Evolutionary conservation across 1,284 basidiomycete species (phyloP), one percentile per base, ranked within the genome.

Genomic region (Sphagnurus paluster): DNA sequence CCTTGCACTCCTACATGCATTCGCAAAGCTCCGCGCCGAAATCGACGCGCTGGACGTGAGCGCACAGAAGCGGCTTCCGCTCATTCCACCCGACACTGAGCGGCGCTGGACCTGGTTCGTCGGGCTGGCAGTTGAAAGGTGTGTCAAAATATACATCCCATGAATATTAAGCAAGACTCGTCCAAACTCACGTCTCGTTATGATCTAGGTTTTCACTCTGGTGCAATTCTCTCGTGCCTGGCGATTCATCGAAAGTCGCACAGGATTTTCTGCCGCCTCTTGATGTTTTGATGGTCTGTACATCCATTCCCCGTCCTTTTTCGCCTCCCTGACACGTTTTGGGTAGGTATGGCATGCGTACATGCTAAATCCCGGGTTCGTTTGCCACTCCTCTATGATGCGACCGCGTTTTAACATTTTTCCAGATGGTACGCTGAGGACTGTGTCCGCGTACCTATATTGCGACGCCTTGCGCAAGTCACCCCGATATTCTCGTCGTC

Each of bases 371-470:
- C 44, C 44, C 14, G 30, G 38, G 44, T 46, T 25, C 8, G 44
- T 25, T 29, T 14, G 5, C 4, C 13, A 1, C 10, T 5, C 5
- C 13, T 23, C 9, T 17, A 19, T 16, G 9, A n/a, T 13, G 17
- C 16, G 9, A 19, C n/a, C n/a, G n/a, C n/a, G n/a, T n/a, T n/a
- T 29, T 8, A 9, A 17, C 35, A 30, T 32, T 4, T 39, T 13
- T 21, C 1, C 21, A 75, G 72, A 6, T 71, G 67, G 65, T 74
- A 70, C 45, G 58, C 62, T 5, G 73, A 74, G 53, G 74, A 75
- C 44, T 61, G 60, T 28, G 30, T 48, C 26, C 63, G 72, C 1
- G 29, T 71, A 14, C 42, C 53, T 5, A 39, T 41, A 1, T 49
- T 68, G 24, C 44, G 49, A 19, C 39, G 39, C 5, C 49, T 73